Base-by-base conservation (phyloP, 163 green algal genomes). In the Smithsoniella earleae region DNA sequence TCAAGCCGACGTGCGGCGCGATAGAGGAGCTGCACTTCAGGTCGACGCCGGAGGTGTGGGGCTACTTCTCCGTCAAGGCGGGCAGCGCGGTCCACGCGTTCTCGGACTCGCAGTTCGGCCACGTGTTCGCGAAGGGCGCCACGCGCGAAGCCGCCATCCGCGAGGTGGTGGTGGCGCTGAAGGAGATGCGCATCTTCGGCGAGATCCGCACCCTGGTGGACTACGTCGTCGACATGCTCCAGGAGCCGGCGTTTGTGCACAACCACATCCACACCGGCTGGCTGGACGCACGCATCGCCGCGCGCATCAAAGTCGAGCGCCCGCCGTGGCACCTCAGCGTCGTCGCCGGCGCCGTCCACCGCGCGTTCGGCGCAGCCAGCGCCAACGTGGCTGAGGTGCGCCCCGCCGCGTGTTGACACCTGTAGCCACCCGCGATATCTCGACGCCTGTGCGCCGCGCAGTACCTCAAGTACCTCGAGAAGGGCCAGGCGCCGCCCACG, bases 11-110 rank as follows among this genome's bases (percentile, higher is more conserved):
- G 2, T 90, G 86, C 38, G 94, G 94, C 2, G 64, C 72, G 28
- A 92, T 98, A 69, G 92, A 96, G 30, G 93, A 98, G 84, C 78
- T 99, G 34, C 85, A 78, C 73, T 97, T 97, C 82, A 78, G 85
- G 46, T 75, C 82, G 45, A 95, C 88, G 6, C 89, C 89, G 2
- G 86, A 96, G 40, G 94, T 97, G 72, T 99, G 94, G 94, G 94
- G 92, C 74, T 99, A 99, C 87, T 99, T 99, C 81, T 91, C 78
- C 4, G 90, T 98, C 66, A 95, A 95, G 82, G 83, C 76, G 20
- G 91, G 92, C 33, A 87, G 92, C 25, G 89, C 89, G 76, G 96
- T 99, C 52, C 94, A 99, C 78, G 92, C 97, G 82, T 98, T 90
- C 80, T 91, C 84, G 16, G 93, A 98, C 81, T 95, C 88, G 0